Evolutionary conservation across 306 rosid species (phyloP), one percentile per base, ranked within the genome.

Genomic region (Prunus kanzakura): DNA sequence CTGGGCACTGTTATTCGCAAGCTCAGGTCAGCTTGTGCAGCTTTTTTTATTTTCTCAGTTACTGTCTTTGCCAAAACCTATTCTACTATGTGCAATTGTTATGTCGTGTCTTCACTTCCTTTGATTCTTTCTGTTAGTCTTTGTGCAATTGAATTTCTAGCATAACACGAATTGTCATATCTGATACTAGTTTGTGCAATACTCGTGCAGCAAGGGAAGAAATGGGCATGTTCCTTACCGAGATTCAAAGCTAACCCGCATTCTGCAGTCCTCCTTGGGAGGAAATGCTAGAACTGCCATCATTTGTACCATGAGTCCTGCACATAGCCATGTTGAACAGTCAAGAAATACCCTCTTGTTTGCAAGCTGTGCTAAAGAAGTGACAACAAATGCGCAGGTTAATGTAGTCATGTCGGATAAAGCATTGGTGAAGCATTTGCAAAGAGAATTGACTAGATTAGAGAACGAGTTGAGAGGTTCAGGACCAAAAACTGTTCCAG

Each of bases 191-290:
- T n/a, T 19, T 23, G 41, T 16, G 32, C 67, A 38, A 27, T 25
- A 61, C 46, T 54, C 46, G 73, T 82, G 91, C 98, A 96, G 99
- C 83, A 96, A 93, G 81, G 99, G 98, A 67, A 93, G 96, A 89
- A 91, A 89, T 84, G 96, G 97, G 71, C 99, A 96, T 61, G 76
- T 96, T 84, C 98, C 99, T 76, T 96, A 91, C 84, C 88, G 99
- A 89, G 99, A 96, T 87, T 96, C 99, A 2, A 96, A 96, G 94
- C 90, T 96, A 76, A 96, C 99, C 78, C 98, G 99, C 68, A 96
- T 96, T 76, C 84, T 96, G 78, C 99, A 96, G 81, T 89, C 99
- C 62, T 92, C 99, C 51, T 86, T 96, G 81, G 99, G 98, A 78
- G 99, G 99, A 81, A 96, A 92, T 87, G 91, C 99, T 71, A 92